Evolutionary conservation across 768 basidiomycete species (phyloP).

Genomic region (Pluteus cervinus): DNA sequence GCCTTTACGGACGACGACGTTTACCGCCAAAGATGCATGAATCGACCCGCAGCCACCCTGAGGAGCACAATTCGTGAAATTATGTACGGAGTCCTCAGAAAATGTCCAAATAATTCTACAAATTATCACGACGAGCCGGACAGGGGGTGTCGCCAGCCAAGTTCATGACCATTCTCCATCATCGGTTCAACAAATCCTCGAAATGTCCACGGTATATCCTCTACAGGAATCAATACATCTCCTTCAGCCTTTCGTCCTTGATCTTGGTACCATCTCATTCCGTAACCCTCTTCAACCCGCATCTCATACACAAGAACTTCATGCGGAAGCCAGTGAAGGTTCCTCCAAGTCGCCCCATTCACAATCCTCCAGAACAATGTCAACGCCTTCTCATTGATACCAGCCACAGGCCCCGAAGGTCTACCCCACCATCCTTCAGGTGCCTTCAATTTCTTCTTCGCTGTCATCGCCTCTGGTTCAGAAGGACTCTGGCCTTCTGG

Average conservation of each 20-base stretch:
- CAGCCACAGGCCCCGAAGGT: slow-evolving; percentile 44
- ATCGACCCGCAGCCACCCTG: too few relatives aligned
- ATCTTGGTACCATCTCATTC: slow-evolving; percentile 63
- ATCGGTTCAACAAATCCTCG: slow-evolving; percentile 63
- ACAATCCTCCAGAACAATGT: slow-evolving; percentile 48
- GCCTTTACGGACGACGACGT: too few relatives aligned
- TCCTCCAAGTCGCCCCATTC: slow-evolving; percentile 49
- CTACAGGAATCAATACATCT: not conserved
- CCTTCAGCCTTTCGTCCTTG: slow-evolving; percentile 6
- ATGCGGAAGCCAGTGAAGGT: slow-evolving; percentile 64
- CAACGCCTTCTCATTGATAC: slow-evolving; percentile 48
- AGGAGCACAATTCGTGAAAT: too few relatives aligned
- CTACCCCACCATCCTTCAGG: slow-evolving; percentile 53
- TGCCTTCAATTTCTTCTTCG: slow-evolving; percentile 12
- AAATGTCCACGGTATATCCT: slow-evolving; percentile 41
- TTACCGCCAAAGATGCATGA: too few relatives aligned
- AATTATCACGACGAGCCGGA: too few relatives aligned
- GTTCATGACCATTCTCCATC: slow-evolving; percentile 62
- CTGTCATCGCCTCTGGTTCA: slow-evolving; percentile 5
- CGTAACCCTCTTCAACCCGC: slow-evolving; percentile 54
- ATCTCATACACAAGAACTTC: slow-evolving; percentile 57
- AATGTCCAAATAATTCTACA: too few relatives aligned
- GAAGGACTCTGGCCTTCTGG: slow-evolving; percentile 10
- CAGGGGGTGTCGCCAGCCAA: slow-evolving; percentile 49
- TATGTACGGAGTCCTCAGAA: too few relatives aligned